These are phyloP conservation scores for Nectriaceae sp. DNA, from an alignment of 2,329 filamentous ascomycete species.

Conservation along the genomic window DNA sequence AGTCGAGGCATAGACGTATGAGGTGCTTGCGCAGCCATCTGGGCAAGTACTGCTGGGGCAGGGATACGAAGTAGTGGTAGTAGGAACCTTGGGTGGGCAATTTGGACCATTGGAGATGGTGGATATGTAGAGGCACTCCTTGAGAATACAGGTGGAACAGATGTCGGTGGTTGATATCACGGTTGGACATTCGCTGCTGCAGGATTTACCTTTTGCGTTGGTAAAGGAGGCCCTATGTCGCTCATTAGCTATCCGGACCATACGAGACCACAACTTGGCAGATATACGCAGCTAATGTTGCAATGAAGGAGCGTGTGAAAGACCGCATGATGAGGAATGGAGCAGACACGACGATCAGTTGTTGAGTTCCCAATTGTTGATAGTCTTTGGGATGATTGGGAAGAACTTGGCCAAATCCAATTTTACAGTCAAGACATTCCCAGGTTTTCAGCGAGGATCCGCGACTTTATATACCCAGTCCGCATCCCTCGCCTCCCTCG, in stretches of 20 bases:
- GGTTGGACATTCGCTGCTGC: conserved; percentile 31
- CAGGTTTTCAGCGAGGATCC: too few species aligned
- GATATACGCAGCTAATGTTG: conserved; percentile 6
- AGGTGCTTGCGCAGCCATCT: conserved; percentile 23
- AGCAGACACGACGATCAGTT: too few species aligned
- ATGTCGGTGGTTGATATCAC: conserved; percentile 33
- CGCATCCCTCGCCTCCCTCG: too few species aligned
- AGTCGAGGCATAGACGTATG: conserved; percentile 22
- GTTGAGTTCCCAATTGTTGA: too few species aligned
- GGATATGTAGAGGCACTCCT: conserved; percentile 30
- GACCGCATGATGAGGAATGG: conserved; percentile 7
- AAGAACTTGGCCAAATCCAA: too few species aligned
- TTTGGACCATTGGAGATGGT: conserved; percentile 34
- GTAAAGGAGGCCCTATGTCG: conserved; percentile 2
- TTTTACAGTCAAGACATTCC: too few species aligned
- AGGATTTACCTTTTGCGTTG: conserved; percentile 1
- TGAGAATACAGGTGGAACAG: conserved; percentile 36
- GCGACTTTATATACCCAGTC: too few species aligned
- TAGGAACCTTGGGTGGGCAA: conserved; percentile 32
- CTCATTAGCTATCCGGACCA: not conserved
- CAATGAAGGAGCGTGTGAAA: conserved; percentile 3
- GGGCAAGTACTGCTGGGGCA: conserved; percentile 24
- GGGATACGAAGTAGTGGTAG: conserved; percentile 25
- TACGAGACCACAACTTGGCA: not conserved
- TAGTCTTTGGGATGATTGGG: too few species aligned